Evolutionary conservation across 2,329 filamentous ascomycete species (phyloP), one percentile per base, ranked within the genome.

Genomic region (Aspergillus costaricaensis): DNA sequence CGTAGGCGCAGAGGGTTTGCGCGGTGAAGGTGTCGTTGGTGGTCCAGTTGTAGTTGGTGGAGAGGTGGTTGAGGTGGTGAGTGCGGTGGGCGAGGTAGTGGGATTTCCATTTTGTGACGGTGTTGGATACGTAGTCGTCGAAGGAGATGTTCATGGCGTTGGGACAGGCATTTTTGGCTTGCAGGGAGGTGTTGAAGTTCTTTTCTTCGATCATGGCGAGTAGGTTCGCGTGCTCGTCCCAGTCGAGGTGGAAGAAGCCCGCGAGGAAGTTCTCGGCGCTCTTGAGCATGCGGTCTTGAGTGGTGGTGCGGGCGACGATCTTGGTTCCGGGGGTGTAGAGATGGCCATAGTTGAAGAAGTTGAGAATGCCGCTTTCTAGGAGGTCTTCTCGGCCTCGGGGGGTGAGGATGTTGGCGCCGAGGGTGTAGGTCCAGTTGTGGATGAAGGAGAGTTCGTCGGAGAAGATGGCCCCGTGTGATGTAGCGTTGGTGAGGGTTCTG

Each of bases 201-300:
- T 86, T 77, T 62, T 87, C 87, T 1, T 92, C 90, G 43, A 91
- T 90, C 10, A 89, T 87, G 14, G 90, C 81, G 67, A 91, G 86
- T n/a, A 91, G 82, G 0, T 87, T 91, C 6, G 83, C 89, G 69
- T 91, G 90, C 30, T 86, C 82, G 1, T 86, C 82, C 89, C 89
- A 92, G 50, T 88, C 84, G 0, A 91, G 81, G 0, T 90, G 90
- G 70, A 92, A 92, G 78, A 92, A 92, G 0, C 90, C 90, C 5
- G 89, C 87, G 70, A 92, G 77, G 75, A 91, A 92, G 74, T 92
- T 89, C 74, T 92, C 89, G 3, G 89, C 89, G 41, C 84, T 88
- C 72, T 92, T 88, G 21, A 89, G 79, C 90, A 92, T 92, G 23
- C 90, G 86, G 70, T 91, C 86, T 72, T 92, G 88, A 1, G 89